Percentiles rank a stretch among this genome's conserved stretches.
phyloP scores from a whole-genome alignment of 2,329 filamentous ascomycete species.

The Botryosphaeria agaves region DNA sequence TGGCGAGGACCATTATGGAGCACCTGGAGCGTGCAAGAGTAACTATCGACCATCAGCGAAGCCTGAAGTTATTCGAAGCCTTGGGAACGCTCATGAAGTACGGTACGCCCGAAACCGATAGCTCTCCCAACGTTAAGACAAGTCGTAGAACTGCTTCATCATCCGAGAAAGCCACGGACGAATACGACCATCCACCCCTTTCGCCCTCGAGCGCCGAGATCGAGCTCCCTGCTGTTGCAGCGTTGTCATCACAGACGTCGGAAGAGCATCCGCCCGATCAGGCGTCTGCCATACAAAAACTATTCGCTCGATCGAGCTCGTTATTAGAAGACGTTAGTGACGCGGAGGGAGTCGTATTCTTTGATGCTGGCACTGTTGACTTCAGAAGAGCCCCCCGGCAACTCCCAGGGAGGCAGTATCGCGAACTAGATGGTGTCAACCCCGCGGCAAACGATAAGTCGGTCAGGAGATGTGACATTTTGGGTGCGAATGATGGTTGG shows the following conservation, averaged over 20 bases:
- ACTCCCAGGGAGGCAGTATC: no score
- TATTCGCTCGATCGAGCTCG: neutral
- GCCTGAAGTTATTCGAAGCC: neutral
- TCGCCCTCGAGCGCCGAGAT: neutral
- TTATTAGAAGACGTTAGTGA: neutral
- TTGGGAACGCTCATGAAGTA: neutral
- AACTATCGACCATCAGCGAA: neutral
- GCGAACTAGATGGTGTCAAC: no score
- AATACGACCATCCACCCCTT: neutral
- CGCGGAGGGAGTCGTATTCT: neutral
- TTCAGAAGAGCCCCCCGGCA: no score
- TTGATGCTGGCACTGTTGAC: neutral
- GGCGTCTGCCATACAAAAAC: neutral
- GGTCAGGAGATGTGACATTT: no score
- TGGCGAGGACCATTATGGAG: constrained; percentile 20
- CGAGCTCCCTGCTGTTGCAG: neutral
- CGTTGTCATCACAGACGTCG: neutral
- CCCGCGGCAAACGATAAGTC: no score
- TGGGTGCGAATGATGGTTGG: no score
- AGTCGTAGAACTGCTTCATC: neutral
- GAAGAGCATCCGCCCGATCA: neutral
- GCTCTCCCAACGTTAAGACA: neutral
- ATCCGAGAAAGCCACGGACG: neutral
- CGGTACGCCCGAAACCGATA: neutral
- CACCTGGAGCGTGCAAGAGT: neutral